These are phyloP conservation scores for Aaosphaeria arxii DNA, from an alignment of 2,329 filamentous ascomycete genomes.

Conservation along the genomic window DNA sequence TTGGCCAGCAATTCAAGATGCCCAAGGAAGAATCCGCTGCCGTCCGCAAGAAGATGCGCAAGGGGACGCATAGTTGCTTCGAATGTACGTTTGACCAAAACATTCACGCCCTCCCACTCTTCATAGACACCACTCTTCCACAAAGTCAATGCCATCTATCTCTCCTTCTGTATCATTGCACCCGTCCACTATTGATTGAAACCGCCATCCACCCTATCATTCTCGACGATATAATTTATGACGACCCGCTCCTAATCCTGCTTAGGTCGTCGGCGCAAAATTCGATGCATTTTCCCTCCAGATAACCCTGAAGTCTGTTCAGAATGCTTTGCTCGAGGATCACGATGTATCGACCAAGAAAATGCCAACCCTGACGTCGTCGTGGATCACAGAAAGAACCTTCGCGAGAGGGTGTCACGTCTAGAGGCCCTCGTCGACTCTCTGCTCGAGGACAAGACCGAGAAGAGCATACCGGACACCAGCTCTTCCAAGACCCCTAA, in stretches of 20 bases:
- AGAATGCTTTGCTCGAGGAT: constrained; percentile 45
- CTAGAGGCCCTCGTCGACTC: constrained; percentile 40
- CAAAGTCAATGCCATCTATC: no score
- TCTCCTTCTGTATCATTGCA: no score
- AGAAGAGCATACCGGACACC: constrained; percentile 20
- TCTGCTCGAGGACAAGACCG: constrained; percentile 33
- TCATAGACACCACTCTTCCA: neutral
- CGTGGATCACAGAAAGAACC: constrained; percentile 42
- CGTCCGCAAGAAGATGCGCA: constrained; percentile 42
- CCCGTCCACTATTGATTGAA: no score
- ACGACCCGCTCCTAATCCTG: constrained; percentile 16
- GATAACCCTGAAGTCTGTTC: constrained; percentile 41
- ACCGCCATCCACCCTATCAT: no score
- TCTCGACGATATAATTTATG: no score
- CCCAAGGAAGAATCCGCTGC: constrained; percentile 33
- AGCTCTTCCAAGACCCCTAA: constrained; percentile 25
- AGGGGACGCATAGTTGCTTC: constrained; percentile 44
- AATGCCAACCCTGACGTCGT: constrained; percentile 38
- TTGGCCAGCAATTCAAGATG: constrained; percentile 15
- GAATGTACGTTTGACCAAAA: constrained; percentile 36
- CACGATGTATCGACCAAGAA: constrained; percentile 46
- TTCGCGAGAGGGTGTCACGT: constrained; percentile 42
- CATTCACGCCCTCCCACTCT: constrained; percentile 1
- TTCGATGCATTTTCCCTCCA: constrained; percentile 45
- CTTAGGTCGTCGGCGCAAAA: constrained; percentile 49